A percentile compares a stretch with the other conserved stretches of the same genome.
These are phyloP conservation scores for Phaeomoniella chlamydospora DNA, from an alignment of 2,329 filamentous ascomycete genomes.

Conservation along the genomic window DNA sequence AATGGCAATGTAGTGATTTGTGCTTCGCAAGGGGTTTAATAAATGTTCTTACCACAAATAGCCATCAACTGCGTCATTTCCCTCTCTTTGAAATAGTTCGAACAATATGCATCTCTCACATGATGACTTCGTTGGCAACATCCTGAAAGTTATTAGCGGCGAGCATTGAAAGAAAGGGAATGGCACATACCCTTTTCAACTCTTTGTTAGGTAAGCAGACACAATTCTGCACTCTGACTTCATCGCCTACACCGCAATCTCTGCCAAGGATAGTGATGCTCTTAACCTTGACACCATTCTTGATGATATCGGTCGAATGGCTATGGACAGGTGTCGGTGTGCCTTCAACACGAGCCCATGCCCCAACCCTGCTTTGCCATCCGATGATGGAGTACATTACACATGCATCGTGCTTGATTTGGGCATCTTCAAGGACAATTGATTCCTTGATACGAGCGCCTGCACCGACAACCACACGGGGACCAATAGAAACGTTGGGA, in stretches of 20 bases:
- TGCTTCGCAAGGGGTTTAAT: no score
- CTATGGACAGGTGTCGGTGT: slow-evolving; percentile 76
- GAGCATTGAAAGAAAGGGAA: slow-evolving; percentile 1
- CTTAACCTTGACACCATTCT: slow-evolving; percentile 97
- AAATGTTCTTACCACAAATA: no score
- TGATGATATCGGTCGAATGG: slow-evolving; percentile 88
- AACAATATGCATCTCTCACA: no score
- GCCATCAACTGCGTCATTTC: no score
- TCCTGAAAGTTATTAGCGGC: slow-evolving; percentile 38
- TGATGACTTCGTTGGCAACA: slow-evolving; percentile 62
- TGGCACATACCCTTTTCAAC: slow-evolving; percentile 67
- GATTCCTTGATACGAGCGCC: slow-evolving; percentile 90
- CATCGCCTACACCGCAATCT: slow-evolving; percentile 86
- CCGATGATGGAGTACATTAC: slow-evolving; percentile 93
- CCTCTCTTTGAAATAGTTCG: no score
- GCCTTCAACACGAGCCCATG: slow-evolving; percentile 96
- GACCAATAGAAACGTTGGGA: slow-evolving; percentile 90
- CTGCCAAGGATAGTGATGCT: slow-evolving; percentile 96
- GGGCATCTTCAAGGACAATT: slow-evolving; percentile 85
- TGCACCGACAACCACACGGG: slow-evolving; percentile 70
- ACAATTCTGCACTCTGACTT: slow-evolving; percentile 94
- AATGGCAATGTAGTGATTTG: no score
- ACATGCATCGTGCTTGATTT: slow-evolving; percentile 94
- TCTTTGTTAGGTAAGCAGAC: slow-evolving; percentile 97
- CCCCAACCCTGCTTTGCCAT: slow-evolving; percentile 88